phyloP scores from a whole-genome alignment of 2,329 filamentous ascomycete genomes.

The Lasiodiplodia hormozganensis region DNA sequence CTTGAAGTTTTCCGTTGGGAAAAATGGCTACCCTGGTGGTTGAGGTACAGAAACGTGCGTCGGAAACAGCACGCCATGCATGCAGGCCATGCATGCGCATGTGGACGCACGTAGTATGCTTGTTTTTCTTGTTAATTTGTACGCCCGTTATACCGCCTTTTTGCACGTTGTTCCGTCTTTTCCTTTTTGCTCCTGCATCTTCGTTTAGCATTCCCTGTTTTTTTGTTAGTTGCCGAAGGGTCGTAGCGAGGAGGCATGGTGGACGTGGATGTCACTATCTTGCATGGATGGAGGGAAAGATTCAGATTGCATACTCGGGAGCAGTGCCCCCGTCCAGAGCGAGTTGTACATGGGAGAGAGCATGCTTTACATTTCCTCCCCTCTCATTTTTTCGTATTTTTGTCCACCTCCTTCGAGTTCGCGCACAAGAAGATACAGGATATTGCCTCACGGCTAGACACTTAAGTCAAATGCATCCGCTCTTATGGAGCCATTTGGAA shows the following conservation, averaged over 20 bases:
- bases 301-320: too few relatives aligned
- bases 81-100: background rate
- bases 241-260: too few relatives aligned
- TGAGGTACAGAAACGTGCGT: background rate
- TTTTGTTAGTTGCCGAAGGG: too few relatives aligned
- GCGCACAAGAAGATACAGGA: background rate
- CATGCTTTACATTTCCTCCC: background rate
- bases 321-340: background rate
- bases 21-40: background rate
- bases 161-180: background rate
- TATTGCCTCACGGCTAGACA: constrained; percentile 14
- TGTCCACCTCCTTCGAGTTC: background rate
- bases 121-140: background rate
- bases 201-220: too few relatives aligned
- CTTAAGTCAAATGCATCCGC: background rate
- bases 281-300: too few relatives aligned
- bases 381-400: background rate
- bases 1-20: background rate
- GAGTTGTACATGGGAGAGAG: background rate
- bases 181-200: background rate
- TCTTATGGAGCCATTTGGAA: background rate
- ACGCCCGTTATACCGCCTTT: background rate
- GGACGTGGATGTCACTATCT: too few relatives aligned
- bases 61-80: background rate
- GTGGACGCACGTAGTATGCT: background rate